Percentiles rank a stretch among this genome's conserved stretches.
These are phyloP conservation scores for Postia placenta DNA, from an alignment of 768 basidiomycete species.

Conservation along the genomic window DNA sequence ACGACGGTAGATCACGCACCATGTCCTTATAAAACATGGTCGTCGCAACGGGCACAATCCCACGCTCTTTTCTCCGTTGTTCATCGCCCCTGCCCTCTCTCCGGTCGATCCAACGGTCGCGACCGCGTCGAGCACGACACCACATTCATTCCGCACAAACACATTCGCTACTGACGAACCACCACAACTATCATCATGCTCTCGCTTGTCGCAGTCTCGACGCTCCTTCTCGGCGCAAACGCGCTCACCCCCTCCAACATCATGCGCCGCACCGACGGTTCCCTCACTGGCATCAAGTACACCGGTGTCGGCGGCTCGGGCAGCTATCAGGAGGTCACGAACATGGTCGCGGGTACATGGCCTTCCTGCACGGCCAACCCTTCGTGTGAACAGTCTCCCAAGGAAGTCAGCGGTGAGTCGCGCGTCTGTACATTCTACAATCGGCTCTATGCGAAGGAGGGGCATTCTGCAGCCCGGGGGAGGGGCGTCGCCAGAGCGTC, in stretches of 20 bases:
- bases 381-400: constrained; percentile 16
- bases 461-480: too few species aligned
- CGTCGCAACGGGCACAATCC: too few species aligned
- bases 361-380: constrained; percentile 20
- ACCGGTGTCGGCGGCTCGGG: constrained; percentile 22
- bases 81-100: neutral
- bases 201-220: constrained; percentile 8
- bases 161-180: constrained; percentile 4
- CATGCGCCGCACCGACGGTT: constrained; percentile 11
- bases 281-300: constrained; percentile 23
- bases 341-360: constrained; percentile 21
- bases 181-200: constrained; percentile 1
- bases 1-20: neutral
- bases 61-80: neutral
- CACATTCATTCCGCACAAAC: constrained; percentile 5
- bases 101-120: neutral
- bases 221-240: constrained; percentile 12
- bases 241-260: constrained; percentile 17
- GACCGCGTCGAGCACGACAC: constrained; percentile 8
- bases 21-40: too few species aligned
- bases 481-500: too few species aligned
- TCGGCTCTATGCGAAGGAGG: too few species aligned
- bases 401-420: constrained; percentile 14
- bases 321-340: constrained; percentile 21
- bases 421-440: too few species aligned